These are phyloP conservation scores for Trametopsis cervina DNA, from an alignment of 768 basidiomycete genomes.

Conservation along the genomic window DNA sequence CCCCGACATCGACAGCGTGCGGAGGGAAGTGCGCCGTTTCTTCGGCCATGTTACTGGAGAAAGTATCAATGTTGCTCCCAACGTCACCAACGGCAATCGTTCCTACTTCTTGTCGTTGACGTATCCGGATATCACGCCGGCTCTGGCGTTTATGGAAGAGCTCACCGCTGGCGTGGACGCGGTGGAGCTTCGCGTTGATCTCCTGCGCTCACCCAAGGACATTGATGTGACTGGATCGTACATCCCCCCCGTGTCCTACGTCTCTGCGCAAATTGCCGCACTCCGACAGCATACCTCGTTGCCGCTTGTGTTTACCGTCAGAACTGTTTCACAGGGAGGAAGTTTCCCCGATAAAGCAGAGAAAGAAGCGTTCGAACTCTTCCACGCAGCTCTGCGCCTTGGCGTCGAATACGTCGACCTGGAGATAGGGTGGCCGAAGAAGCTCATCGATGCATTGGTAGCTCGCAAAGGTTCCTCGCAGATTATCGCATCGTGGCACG, in stretches of 20 bases:
- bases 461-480: slow-evolving; percentile 62
- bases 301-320: slow-evolving; percentile 89
- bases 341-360: slow-evolving; percentile 76
- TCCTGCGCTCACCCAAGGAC: slow-evolving; percentile 53
- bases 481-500: slow-evolving; percentile 92
- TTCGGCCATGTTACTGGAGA: slow-evolving; percentile 82
- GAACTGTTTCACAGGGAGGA: slow-evolving; percentile 86
- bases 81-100: slow-evolving; percentile 45
- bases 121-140: slow-evolving; percentile 77
- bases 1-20: slow-evolving; percentile 27
- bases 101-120: slow-evolving; percentile 93
- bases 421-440: slow-evolving; percentile 71
- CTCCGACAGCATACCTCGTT: slow-evolving; percentile 71
- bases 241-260: slow-evolving; percentile 65
- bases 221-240: slow-evolving; percentile 39
- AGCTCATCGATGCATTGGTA: slow-evolving; percentile 50
- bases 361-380: slow-evolving; percentile 66
- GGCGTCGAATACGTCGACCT: slow-evolving; percentile 93
- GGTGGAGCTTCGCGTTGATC: slow-evolving; percentile 89
- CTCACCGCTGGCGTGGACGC: slow-evolving; percentile 84
- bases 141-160: slow-evolving; percentile 61
- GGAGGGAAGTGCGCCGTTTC: slow-evolving; percentile 71
- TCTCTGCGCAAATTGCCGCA: slow-evolving; percentile 72
- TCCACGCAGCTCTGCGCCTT: slow-evolving; percentile 70
- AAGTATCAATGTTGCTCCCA: slow-evolving; percentile 54